Percentiles rank a stretch among this genome's conserved stretches.
Evolutionary conservation across 257 asterid species (phyloP).

Genomic region (Petrea volubilis): DNA sequence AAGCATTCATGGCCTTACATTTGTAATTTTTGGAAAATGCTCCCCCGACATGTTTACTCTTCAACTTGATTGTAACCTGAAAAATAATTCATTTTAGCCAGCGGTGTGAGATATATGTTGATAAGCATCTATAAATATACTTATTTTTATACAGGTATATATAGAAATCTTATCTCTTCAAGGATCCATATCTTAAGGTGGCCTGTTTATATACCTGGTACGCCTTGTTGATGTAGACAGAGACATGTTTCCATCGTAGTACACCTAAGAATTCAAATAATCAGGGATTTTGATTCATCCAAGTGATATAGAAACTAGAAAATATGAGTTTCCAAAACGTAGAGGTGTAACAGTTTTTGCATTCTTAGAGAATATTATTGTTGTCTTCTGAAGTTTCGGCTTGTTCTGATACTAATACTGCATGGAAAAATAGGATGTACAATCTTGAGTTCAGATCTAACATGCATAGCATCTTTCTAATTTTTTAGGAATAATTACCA

Average conservation of each 20-base stretch:
- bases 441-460: neutral
- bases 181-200: neutral
- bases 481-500: no score
- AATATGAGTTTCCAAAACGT: neutral
- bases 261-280: constrained; percentile 44
- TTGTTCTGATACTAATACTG: no score
- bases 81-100: constrained; percentile 13
- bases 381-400: neutral
- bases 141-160: no score
- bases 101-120: neutral
- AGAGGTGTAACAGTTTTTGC: neutral
- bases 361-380: neutral
- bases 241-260: constrained; percentile 66
- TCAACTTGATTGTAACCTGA: constrained; percentile 74
- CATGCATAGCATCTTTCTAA: no score
- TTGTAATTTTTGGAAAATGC: constrained; percentile 76
- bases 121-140: neutral
- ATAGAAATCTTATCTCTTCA: no score
- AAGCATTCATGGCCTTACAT: constrained; percentile 43
- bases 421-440: neutral
- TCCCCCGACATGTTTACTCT: constrained; percentile 78
- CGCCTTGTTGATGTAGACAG: constrained; percentile 65
- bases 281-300: constrained; percentile 1
- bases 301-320: neutral
- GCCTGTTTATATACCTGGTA: constrained; percentile 46